These are phyloP conservation scores for Aspergillus sergii DNA, from an alignment of 2,329 filamentous ascomycete species.

Conservation along the genomic window DNA sequence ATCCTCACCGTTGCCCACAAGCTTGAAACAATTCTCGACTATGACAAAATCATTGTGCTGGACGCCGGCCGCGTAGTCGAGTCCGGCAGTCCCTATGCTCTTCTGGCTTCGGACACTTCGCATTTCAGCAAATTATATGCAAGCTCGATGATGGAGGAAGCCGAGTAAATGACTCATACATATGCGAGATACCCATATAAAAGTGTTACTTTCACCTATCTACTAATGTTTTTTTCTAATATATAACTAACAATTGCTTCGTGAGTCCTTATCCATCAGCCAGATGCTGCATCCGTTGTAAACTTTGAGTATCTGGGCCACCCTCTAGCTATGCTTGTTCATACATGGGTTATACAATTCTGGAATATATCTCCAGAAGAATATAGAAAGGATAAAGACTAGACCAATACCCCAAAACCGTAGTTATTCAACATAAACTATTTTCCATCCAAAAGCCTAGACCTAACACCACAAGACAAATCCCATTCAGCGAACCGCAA, in stretches of 20 bases:
- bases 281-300: neutral
- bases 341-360: too few species aligned
- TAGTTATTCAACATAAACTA: too few species aligned
- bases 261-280: neutral
- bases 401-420: too few species aligned
- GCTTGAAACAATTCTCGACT: slow-evolving; percentile 50
- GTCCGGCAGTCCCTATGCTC: slow-evolving; percentile 37
- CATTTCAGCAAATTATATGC: slow-evolving; percentile 41
- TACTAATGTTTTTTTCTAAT: neutral
- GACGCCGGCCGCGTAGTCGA: slow-evolving; percentile 40
- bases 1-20: slow-evolving; percentile 62
- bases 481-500: too few species aligned
- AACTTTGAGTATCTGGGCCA: neutral
- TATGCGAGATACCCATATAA: neutral
- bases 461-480: too few species aligned
- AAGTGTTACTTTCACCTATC: too few species aligned
- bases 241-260: neutral
- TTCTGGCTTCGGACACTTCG: slow-evolving; percentile 40
- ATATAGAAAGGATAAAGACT: too few species aligned
- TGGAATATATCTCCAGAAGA: too few species aligned
- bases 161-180: slow-evolving; percentile 10
- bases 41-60: slow-evolving; percentile 41
- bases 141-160: slow-evolving; percentile 26
- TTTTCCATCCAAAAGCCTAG: too few species aligned
- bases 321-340: too few species aligned